Conservation (phyloP, 164 flowering plant genomes). For the Hamamelis virginiana region DNA sequence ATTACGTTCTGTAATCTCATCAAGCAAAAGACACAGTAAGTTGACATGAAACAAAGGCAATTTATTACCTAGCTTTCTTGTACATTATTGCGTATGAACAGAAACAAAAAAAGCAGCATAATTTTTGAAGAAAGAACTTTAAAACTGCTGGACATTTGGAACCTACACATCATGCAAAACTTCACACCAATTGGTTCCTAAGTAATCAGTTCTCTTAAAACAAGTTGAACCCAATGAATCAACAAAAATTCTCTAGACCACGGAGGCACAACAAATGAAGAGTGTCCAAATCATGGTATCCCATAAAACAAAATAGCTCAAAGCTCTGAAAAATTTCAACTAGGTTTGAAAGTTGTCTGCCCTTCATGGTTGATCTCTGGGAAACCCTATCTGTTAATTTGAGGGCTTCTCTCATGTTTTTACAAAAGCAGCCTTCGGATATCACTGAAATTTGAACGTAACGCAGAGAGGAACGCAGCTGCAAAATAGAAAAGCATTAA, state of each 20-base stretch:
- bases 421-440: conserved; percentile 72
- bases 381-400: conserved; percentile 3
- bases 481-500: conserved; percentile 24
- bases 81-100: conserved; percentile 2
- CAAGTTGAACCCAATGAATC: not conserved
- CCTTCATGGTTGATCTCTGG: not conserved
- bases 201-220: not conserved
- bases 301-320: not conserved
- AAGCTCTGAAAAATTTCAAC: not conserved
- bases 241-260: not conserved
- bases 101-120: not conserved
- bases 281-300: not conserved
- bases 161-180: not conserved
- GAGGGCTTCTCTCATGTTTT: conserved; percentile 7
- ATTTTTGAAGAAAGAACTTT: not conserved
- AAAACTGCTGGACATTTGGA: not conserved
- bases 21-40: too few relatives aligned
- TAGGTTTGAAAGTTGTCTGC: too few relatives aligned
- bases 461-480: conserved; percentile 69
- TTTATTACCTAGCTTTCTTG: not conserved
- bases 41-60: not conserved
- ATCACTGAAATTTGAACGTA: conserved; percentile 70
- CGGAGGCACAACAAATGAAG: too few relatives aligned
- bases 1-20: too few relatives aligned
- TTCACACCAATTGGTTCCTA: not conserved